Conservation (phyloP, 257 asterid genomes). For the Coffea eugenioides region DNA sequence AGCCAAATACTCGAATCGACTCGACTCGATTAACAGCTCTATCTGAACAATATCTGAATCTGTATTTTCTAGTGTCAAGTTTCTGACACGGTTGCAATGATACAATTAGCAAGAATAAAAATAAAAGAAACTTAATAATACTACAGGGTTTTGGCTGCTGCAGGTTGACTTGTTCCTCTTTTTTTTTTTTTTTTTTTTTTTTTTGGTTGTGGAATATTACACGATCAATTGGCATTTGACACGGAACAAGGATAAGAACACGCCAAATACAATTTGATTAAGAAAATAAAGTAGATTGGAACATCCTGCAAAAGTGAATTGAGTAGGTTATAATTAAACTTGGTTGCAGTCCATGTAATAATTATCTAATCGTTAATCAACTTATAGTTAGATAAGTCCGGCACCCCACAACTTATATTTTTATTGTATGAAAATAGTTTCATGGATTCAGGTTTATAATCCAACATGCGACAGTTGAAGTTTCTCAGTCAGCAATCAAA, state of each 20-base stretch:
- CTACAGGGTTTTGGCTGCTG: background rate
- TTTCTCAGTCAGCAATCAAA: background rate
- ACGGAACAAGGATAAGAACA: background rate
- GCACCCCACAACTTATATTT: too few relatives aligned
- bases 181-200: background rate
- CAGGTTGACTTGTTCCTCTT: background rate
- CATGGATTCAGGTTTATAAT: too few relatives aligned
- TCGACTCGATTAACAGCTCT: too few relatives aligned
- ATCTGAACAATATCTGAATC: too few relatives aligned
- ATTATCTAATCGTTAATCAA: background rate
- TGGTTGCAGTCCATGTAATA: background rate
- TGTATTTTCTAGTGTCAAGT: too few relatives aligned
- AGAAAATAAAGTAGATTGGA: background rate
- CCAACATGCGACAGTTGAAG: too few relatives aligned
- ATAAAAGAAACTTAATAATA: background rate
- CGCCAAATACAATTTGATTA: background rate
- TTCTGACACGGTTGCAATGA: too few relatives aligned
- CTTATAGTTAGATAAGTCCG: background rate
- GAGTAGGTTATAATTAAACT: background rate
- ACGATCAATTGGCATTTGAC: background rate
- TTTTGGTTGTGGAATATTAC: too few relatives aligned
- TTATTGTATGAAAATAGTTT: too few relatives aligned
- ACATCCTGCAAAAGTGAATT: background rate
- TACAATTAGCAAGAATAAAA: too few relatives aligned
- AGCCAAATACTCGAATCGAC: too few relatives aligned